These are phyloP conservation scores for Phaffia tasmanica DNA, from an alignment of 768 basidiomycete genomes.

Conservation along the genomic window DNA sequence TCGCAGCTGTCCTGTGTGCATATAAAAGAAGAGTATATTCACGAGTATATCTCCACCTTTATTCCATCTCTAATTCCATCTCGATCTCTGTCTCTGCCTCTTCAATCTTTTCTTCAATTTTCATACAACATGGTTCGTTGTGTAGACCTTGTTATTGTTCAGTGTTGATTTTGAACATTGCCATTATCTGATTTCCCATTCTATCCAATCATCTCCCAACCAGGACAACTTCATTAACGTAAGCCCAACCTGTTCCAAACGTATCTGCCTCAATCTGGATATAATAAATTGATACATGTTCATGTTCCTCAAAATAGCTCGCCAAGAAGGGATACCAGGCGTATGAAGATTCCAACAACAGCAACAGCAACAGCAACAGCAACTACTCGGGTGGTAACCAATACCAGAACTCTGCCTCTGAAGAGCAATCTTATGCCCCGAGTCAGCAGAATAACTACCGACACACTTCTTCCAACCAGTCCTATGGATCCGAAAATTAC, in stretches of 20 bases:
- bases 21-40: too few relatives aligned
- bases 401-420: conserved; percentile 4
- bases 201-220: neutral
- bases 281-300: neutral
- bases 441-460: neutral
- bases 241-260: neutral
- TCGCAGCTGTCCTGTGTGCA: too few relatives aligned
- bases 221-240: conserved; percentile 26
- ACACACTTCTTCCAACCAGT: too few relatives aligned
- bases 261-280: neutral
- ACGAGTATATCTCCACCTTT: too few relatives aligned
- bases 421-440: neutral
- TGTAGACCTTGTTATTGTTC: too few relatives aligned
- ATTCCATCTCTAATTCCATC: too few relatives aligned
- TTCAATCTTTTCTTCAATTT: too few relatives aligned
- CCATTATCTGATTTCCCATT: too few relatives aligned
- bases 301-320: neutral
- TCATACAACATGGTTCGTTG: too few relatives aligned
- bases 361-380: conserved; percentile 8
- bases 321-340: conserved; percentile 27
- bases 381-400: neutral
- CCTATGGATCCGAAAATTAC: neutral
- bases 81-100: too few relatives aligned
- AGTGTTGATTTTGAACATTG: too few relatives aligned
- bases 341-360: conserved; percentile 8